phyloP scores from a whole-genome alignment of 352 stramenopile genomes.

The Pythium vanterpoolii region DNA sequence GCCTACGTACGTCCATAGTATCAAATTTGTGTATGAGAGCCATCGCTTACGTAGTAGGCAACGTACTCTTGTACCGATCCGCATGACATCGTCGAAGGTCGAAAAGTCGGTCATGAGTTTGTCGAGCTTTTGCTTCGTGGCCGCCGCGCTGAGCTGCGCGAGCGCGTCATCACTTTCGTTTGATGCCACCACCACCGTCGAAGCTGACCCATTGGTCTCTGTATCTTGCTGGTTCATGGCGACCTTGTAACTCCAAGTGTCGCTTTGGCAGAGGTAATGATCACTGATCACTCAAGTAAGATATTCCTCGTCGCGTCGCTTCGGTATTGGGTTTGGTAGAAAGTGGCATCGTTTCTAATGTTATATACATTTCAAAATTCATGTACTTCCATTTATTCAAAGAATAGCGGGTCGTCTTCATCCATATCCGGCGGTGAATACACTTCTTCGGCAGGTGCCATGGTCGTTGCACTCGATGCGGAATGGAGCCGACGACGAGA shows the following conservation, averaged over 20 bases:
- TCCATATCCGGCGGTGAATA: conserved; percentile 2
- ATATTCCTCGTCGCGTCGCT: conserved; percentile 19
- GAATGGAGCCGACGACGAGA: conserved; percentile 24
- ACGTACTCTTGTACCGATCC: conserved; percentile 68
- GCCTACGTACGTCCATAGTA: conserved; percentile 33
- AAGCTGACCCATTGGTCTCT: conserved; percentile 4
- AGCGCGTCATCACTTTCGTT: conserved; percentile 22
- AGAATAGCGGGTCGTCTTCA: conserved; percentile 20
- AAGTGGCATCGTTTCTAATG: neutral
- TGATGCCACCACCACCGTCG: neutral
- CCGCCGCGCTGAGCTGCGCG: conserved; percentile 52
- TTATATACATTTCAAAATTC: conserved; percentile 3
- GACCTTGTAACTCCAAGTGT: neutral
- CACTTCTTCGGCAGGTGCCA: neutral
- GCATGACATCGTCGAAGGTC: conserved; percentile 86
- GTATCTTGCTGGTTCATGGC: conserved; percentile 28
- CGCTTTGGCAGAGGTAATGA: neutral
- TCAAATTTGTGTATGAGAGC: neutral
- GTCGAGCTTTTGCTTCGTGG: conserved; percentile 80
- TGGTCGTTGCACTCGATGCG: neutral
- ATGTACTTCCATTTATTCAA: conserved; percentile 2
- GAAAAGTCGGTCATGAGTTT: conserved; percentile 86
- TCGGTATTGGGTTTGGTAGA: conserved; percentile 14
- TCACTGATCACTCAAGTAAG: too few relatives aligned
- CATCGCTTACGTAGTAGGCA: neutral